Evolutionary conservation across 257 asterid species (phyloP), one percentile per base, ranked within the genome.

Genomic region (Solanum etuberosum): DNA sequence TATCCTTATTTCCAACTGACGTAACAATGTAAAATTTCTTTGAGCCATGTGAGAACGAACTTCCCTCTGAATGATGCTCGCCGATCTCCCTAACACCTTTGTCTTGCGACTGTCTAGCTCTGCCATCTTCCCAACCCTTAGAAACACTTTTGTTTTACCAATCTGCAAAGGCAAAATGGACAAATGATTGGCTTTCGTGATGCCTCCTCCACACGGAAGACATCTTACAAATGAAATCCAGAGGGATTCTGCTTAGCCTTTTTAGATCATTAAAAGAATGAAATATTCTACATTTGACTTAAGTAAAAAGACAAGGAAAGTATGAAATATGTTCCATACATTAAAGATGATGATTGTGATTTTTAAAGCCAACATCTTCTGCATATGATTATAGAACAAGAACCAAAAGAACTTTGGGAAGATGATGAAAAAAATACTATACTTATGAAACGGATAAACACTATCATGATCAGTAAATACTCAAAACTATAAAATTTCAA

Each of bases 51-150:
- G 92, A n/a, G 98, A 94, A 88, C 98, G 96, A 70, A 93, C 90
- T 91, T 92, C 95, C 93, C 98, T 93, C 94, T 97, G 99, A 86
- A 96, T 96, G 88, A 96, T 94, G 93, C 95, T 93, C 5, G 99
- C 98, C 9, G 99, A 95, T 93, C 94, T 93, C 88, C 99, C 99
- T 32, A 97, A 90, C 86, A 97, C 95, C 91, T 94, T 98, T 78
- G 94, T 92, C 91, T 99, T 94, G 85, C 96, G 97, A 87, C 97
- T 93, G 90, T 97, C 99, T 85, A 95, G 92, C 88, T 94, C 99
- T 29, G 99, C 99, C 99, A 96, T 94, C 90, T 97, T 99, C 84
- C 99, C 99, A 83, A 98, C 98, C 89, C 99, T 92, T 84, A 97
- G 89, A 91, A 97, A 97, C 87, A 96, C 98, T 88, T 97, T 95